A percentile compares a stretch with the other conserved stretches of the same genome.
phyloP scores from a whole-genome alignment of 305 asterid species.

The Solanum hybrid region DNA sequence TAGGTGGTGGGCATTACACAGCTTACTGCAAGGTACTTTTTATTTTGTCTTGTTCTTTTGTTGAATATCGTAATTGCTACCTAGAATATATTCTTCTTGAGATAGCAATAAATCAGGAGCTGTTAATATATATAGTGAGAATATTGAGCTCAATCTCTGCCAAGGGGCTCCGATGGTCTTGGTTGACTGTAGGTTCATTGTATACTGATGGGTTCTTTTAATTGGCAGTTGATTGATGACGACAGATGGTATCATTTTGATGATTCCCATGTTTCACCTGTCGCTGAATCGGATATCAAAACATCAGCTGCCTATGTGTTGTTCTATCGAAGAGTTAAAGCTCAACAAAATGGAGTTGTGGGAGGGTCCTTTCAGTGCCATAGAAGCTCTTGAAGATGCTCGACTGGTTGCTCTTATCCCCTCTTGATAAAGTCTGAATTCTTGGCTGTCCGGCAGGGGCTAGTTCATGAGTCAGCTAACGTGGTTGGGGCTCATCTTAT shows the following conservation, averaged over 20 bases:
- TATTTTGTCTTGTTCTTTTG: not conserved
- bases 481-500: not conserved
- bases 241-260: slow-evolving; percentile 88
- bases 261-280: slow-evolving; percentile 85
- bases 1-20: slow-evolving; percentile 94
- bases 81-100: not conserved
- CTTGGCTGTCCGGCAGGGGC: not conserved
- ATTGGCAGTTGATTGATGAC: slow-evolving; percentile 72
- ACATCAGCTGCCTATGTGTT: slow-evolving; percentile 93
- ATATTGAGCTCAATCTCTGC: not conserved
- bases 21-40: slow-evolving; percentile 83
- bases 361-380: slow-evolving; percentile 40
- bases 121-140: not conserved
- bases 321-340: slow-evolving; percentile 73
- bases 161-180: not conserved
- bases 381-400: slow-evolving; percentile 3
- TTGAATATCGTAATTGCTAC: not conserved
- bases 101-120: not conserved
- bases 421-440: not conserved
- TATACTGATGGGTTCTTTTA: not conserved
- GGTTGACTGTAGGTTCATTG: not conserved
- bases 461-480: not conserved
- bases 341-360: slow-evolving; percentile 19
- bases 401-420: not conserved
- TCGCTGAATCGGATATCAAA: slow-evolving; percentile 65